Evolutionary conservation across 176 grass and related monocot genomes (phyloP), one percentile per base, ranked within the genome.

Genomic region (Carex cristatella): DNA sequence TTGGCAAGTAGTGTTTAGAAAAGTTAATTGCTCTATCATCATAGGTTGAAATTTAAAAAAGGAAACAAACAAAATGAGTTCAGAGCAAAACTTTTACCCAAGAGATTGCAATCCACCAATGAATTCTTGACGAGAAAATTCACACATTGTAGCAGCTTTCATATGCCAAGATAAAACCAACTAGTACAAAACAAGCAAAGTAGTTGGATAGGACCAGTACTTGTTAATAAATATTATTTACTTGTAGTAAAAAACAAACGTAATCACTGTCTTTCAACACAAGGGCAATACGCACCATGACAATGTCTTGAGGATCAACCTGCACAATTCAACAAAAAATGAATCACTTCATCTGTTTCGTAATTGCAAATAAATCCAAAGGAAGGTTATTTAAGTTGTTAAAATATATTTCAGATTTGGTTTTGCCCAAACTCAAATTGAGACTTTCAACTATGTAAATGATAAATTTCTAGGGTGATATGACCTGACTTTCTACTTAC

Each of bases 121-220:
- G 79, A 97, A 97, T 86, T 97, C 94, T 78, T 97, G 92, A 61
- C 37, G 83, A 82, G 94, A 91, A 80, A 99, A 99, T 88, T 99
- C 97, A 91, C 97, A 99, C 97, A 99, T 99, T 75, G 97, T 99
- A 60, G 90, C 93, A 54, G 97, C 97, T 92, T 96, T 99, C 97
- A 99, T 99, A 88, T 99, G 97, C 97, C 93, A 99, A 75, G 93
- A 99, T 88, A 99, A 89, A 83, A 96, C 97, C 92, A 99, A 92
- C 97, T 99, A 90, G 83, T 87, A 67, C 16, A 85, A 62, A 87
- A 28, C 79, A 33, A 64, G 35, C 37, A 84, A 30, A 72, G n/a
- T 78, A 62, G 58, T 62, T 69, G 65, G n/a, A 58, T 67, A 18
- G 6, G 74, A 79, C 13, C 46, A 51, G 46, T 53, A 53, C 71